Conservation (phyloP, 2,329 filamentous ascomycete species). For the Fusarium coffeatum region DNA sequence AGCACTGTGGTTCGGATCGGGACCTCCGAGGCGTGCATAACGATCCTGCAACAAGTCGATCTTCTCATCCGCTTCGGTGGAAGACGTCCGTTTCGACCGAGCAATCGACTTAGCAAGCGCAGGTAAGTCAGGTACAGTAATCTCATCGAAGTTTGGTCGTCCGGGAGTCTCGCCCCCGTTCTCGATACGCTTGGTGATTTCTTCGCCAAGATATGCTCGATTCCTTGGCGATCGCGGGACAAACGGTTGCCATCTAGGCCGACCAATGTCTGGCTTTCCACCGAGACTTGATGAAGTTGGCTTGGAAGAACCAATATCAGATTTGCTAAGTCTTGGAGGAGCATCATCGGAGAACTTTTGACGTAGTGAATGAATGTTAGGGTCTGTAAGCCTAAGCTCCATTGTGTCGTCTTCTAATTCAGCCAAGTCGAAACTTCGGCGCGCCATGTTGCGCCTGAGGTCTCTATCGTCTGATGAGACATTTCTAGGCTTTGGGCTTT, state of each 20-base stretch:
- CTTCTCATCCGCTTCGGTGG: constrained; percentile 47
- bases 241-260: constrained; percentile 56
- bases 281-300: constrained; percentile 29
- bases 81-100: constrained; percentile 22
- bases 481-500: constrained; percentile 5
- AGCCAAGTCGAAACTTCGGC: constrained; percentile 47
- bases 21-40: constrained; percentile 59
- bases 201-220: constrained; percentile 52
- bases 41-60: constrained; percentile 61
- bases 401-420: constrained; percentile 33
- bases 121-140: constrained; percentile 46
- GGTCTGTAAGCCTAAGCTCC: constrained; percentile 31
- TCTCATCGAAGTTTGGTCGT: constrained; percentile 37
- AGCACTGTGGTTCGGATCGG: constrained; percentile 50
- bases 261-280: constrained; percentile 47
- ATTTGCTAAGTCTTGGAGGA: constrained; percentile 21
- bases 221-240: constrained; percentile 57
- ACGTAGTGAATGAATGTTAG: constrained; percentile 47
- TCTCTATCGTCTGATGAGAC: constrained; percentile 2
- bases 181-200: constrained; percentile 48
- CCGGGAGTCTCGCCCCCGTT: constrained; percentile 45
- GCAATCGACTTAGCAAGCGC: constrained; percentile 43
- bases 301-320: constrained; percentile 27
- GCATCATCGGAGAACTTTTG: constrained; percentile 53
- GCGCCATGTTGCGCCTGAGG: constrained; percentile 22